These are phyloP conservation scores for Mycena filopes DNA, from an alignment of 768 basidiomycete species.

Conservation along the genomic window DNA sequence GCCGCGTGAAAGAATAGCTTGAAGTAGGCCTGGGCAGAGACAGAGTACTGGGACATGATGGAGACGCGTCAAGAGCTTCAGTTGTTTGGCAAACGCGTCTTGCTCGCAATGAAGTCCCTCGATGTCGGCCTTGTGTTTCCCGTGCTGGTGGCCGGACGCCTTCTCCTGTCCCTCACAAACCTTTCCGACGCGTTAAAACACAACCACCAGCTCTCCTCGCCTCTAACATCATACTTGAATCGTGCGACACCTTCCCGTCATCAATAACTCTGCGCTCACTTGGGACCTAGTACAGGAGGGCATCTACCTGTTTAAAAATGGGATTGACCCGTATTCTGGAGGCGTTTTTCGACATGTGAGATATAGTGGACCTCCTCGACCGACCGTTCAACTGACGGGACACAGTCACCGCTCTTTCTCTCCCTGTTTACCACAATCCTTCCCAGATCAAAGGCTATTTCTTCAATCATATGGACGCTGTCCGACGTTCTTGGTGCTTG, in stretches of 20 bases:
- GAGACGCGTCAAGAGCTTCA: slow-evolving; percentile 22
- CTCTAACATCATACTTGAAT: slow-evolving; percentile 81
- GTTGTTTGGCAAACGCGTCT: too few species aligned
- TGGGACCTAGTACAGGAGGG: slow-evolving; percentile 83
- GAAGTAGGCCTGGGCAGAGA: slow-evolving; percentile 72
- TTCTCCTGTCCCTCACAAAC: slow-evolving; percentile 63
- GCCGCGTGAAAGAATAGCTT: slow-evolving; percentile 84
- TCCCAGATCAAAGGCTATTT: slow-evolving; percentile 58
- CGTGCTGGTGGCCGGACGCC: slow-evolving; percentile 57
- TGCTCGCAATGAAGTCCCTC: too few species aligned
- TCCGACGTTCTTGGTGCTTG: slow-evolving; percentile 76
- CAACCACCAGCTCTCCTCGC: slow-evolving; percentile 83
- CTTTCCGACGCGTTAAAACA: slow-evolving; percentile 65
- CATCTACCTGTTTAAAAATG: slow-evolving; percentile 79
- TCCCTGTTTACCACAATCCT: slow-evolving; percentile 78
- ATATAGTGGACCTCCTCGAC: slow-evolving; percentile 4
- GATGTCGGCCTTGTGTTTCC: slow-evolving; percentile 43
- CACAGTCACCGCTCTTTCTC: slow-evolving; percentile 84
- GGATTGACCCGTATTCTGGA: slow-evolving; percentile 89
- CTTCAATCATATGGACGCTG: slow-evolving; percentile 75
- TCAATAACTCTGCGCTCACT: slow-evolving; percentile 23
- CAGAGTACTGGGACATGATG: slow-evolving; percentile 54
- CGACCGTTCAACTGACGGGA: slow-evolving; percentile 14
- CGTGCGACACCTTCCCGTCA: slow-evolving; percentile 59
- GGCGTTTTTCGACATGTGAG: slow-evolving; percentile 88